These are phyloP conservation scores for Fagus sylvatica DNA, from an alignment of 306 rosid species.

Conservation along the genomic window DNA sequence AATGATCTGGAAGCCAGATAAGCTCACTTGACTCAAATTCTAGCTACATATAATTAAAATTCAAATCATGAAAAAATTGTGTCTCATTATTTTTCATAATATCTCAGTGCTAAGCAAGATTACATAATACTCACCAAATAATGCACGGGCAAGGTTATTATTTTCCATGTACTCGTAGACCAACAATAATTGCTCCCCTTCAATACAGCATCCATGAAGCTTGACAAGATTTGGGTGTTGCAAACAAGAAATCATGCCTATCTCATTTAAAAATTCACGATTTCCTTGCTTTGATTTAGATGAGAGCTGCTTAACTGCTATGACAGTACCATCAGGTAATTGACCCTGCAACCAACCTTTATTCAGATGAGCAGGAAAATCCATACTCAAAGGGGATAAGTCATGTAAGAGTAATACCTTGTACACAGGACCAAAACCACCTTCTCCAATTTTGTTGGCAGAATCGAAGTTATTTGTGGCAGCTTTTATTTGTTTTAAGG, in stretches of 20 bases:
- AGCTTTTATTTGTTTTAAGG: slow-evolving; percentile 52
- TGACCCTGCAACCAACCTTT: slow-evolving; percentile 51
- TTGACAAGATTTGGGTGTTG: slow-evolving; percentile 85
- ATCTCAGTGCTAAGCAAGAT: background rate
- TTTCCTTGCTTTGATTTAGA: slow-evolving; percentile 72
- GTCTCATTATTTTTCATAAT: background rate
- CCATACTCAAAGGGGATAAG: slow-evolving; percentile 3
- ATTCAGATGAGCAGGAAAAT: slow-evolving; percentile 19
- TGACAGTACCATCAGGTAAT: slow-evolving; percentile 54
- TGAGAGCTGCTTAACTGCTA: slow-evolving; percentile 79
- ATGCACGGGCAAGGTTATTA: slow-evolving; percentile 66
- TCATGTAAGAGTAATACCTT: slow-evolving; percentile 37
- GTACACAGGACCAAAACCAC: slow-evolving; percentile 74
- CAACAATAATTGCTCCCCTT: slow-evolving; percentile 61
- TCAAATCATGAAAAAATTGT: no score
- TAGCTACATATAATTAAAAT: no score
- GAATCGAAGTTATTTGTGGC: slow-evolving; percentile 56
- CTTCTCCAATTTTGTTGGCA: slow-evolving; percentile 68
- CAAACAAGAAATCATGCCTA: slow-evolving; percentile 66
- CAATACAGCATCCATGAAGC: slow-evolving; percentile 70
- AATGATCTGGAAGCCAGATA: background rate
- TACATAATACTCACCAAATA: slow-evolving; percentile 53
- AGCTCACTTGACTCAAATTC: background rate
- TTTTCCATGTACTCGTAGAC: slow-evolving; percentile 80
- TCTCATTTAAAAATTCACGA: slow-evolving; percentile 74